Base-by-base conservation (phyloP, 768 basidiomycete species). In the Pulveroboletus sp. region DNA sequence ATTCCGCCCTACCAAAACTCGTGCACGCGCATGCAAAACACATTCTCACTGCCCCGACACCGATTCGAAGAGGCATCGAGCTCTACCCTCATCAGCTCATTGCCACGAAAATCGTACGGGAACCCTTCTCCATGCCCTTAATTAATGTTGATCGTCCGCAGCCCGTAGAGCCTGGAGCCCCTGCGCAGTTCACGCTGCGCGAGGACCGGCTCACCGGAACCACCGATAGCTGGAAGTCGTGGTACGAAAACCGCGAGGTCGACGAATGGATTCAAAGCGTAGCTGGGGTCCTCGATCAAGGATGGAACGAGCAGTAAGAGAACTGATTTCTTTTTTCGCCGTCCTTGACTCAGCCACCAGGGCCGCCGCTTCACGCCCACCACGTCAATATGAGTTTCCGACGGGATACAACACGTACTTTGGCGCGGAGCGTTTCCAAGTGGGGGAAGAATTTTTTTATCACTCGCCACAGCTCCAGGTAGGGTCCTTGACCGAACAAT, bases 221-320 rank as follows among this genome's bases (percentile, higher is more conserved):
- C 1, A 93, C 93, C 0, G 77, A 83, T 6, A 86, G 79, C 49
- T 98, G 94, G 89, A 79, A 78, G 42, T 62, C 68, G 20, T 95
- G 91, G 85, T 84, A 85, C 20, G 85, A 95, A 68, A 68, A 69
- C 20, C 76, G 80, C 35, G 92, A 97, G 61, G 84, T 94, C 2
- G 95, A 99, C 36, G 89, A 92, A 66, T 97, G 95, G 93, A 79
- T 91, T 50, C 92, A 94, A 66, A 84, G 83, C 56, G 82, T 90
- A 29, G 87, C 83, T 5, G 90, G 88, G 24, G 85, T 95, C n/a
- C 73, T 88, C 24, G 86, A 91, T 42, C 84, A 85, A 54, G 84
- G 85, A 10, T 94, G 89, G 86, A 91, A 91, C 58, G 93, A 94
- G 32, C 84, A 90, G 89, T 90, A 54, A 62, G 43, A 34, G 22